Conservation (phyloP, 148 eudicot species). For the Bassia scoparia region DNA sequence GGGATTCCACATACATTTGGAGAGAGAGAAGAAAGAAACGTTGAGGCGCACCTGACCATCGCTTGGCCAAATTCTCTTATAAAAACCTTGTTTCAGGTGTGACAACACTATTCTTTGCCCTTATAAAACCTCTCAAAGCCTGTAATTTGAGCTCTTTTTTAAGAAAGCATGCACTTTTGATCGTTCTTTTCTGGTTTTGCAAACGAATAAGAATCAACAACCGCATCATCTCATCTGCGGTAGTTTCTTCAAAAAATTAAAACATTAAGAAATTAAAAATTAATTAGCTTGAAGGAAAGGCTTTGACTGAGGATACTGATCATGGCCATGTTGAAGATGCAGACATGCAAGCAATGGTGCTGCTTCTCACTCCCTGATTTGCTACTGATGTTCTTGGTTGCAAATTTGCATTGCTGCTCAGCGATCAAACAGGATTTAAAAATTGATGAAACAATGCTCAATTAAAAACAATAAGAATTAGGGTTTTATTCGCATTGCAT, state of each 20-base stretch:
- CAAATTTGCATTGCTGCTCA: conserved; percentile 82
- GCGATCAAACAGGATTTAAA: conserved; percentile 95
- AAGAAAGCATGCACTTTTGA: conserved; percentile 2
- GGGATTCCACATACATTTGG: no score
- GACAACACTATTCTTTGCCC: neutral
- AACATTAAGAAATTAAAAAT: conserved; percentile 38
- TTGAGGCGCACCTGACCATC: neutral
- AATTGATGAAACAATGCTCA: no score
- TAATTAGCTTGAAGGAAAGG: conserved; percentile 99
- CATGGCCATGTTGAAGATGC: no score
- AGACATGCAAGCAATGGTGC: conserved; percentile 87
- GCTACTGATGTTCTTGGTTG: conserved; percentile 74
- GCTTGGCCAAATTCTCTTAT: no score
- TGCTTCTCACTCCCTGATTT: conserved; percentile 89
- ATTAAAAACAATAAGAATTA: neutral
- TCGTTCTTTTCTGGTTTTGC: conserved; percentile 23
- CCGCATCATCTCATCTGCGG: conserved; percentile 11
- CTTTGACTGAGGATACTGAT: conserved; percentile 77
- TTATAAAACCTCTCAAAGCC: neutral
- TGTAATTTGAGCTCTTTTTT: neutral
- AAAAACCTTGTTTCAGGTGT: conserved; percentile 6
- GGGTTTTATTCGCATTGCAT: neutral
- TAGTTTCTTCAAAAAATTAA: neutral
- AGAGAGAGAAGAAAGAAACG: no score
- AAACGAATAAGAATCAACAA: conserved; percentile 22